phyloP scores from a whole-genome alignment of 1,284 basidiomycete genomes.

The Vanrija sp. region DNA sequence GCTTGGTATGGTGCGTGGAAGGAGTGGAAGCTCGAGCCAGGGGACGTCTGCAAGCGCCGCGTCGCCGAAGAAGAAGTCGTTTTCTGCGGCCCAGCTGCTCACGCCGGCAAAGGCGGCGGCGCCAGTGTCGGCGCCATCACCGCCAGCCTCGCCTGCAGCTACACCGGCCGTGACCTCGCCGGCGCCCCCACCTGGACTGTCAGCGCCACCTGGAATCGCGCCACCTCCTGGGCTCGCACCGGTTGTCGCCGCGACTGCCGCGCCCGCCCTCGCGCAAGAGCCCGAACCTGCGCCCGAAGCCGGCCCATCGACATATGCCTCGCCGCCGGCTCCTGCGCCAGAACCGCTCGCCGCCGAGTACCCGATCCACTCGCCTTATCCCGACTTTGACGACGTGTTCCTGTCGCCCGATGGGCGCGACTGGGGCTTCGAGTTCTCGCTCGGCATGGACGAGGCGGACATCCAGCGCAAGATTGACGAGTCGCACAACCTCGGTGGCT shows the following conservation, averaged over 20 bases:
- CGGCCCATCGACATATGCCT: constrained; percentile 35
- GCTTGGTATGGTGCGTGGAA: constrained; percentile 30
- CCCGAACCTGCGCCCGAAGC: constrained; percentile 24
- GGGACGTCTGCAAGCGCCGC: constrained; percentile 26
- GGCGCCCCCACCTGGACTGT: constrained; percentile 55
- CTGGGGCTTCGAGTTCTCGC: constrained; percentile 36
- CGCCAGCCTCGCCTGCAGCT: neutral
- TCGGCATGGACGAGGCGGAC: constrained; percentile 29
- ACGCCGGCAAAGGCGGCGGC: too few species aligned
- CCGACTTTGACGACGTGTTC: constrained; percentile 68
- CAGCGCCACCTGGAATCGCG: constrained; percentile 42
- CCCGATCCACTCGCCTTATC: constrained; percentile 67
- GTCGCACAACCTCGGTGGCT: constrained; percentile 23
- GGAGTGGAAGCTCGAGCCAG: constrained; percentile 33
- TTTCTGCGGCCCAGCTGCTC: neutral
- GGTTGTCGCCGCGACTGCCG: neutral
- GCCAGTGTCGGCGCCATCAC: neutral
- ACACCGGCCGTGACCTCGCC: constrained; percentile 30
- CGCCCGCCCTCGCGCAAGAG: neutral
- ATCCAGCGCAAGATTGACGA: constrained; percentile 19
- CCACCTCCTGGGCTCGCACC: constrained; percentile 14
- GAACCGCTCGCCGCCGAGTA: constrained; percentile 23
- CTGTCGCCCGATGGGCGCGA: constrained; percentile 24
- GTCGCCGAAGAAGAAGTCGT: constrained; percentile 39
- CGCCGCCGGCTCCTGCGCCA: constrained; percentile 17